Evolutionary conservation across 2,329 filamentous ascomycete genomes (phyloP).

Genomic region (Exophiala viscosa): DNA sequence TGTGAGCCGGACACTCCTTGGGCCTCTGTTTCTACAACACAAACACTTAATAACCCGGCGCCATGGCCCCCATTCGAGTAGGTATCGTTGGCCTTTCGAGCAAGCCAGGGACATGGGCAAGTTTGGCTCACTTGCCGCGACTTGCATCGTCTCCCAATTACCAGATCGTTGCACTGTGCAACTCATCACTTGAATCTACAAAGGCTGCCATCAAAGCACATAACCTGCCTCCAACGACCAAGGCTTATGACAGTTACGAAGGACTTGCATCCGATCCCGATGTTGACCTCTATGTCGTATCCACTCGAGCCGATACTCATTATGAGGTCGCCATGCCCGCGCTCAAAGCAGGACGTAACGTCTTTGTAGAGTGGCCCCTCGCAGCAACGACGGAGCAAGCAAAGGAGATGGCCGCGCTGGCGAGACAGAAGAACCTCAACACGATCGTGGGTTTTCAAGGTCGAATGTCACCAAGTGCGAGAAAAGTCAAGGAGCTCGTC

Average conservation of each 20-base stretch:
- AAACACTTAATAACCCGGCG: too few species aligned
- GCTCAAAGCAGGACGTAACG: constrained; percentile 50
- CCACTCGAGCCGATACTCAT: constrained; percentile 55
- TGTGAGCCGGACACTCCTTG: too few species aligned
- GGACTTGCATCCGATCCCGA: constrained; percentile 48
- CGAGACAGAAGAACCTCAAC: constrained; percentile 33
- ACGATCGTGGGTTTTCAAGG: constrained; percentile 54
- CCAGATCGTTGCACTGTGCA: constrained; percentile 51
- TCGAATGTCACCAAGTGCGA: constrained; percentile 42
- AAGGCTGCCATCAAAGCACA: constrained; percentile 43
- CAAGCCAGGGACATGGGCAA: constrained; percentile 54
- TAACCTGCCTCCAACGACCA: constrained; percentile 40
- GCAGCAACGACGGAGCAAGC: constrained; percentile 44
- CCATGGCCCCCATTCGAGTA: constrained; percentile 52
- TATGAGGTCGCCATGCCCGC: constrained; percentile 45
- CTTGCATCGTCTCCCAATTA: constrained; percentile 48
- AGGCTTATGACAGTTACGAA: constrained; percentile 51
- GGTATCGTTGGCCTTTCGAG: constrained; percentile 59
- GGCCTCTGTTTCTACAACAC: too few species aligned
- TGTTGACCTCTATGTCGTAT: constrained; percentile 55
- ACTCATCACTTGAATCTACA: constrained; percentile 48
- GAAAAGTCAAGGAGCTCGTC: constrained; percentile 47
- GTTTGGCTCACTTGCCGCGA: constrained; percentile 57
- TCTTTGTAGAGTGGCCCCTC: constrained; percentile 59
- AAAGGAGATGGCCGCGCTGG: constrained; percentile 40